These are phyloP conservation scores for Fusarium nodosum DNA, from an alignment of 2,329 filamentous ascomycete species.

Conservation along the genomic window DNA sequence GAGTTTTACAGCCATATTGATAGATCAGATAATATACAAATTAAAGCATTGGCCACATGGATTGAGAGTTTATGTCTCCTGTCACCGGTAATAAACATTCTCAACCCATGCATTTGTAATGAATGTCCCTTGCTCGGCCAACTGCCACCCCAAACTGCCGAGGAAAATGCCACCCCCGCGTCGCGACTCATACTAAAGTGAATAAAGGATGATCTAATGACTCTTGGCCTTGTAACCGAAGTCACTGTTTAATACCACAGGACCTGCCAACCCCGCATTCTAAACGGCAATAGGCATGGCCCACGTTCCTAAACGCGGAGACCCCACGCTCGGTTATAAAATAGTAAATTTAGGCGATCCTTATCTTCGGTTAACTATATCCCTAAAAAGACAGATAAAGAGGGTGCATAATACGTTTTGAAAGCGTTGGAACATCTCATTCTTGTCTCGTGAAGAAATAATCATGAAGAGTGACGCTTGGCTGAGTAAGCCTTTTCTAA, in stretches of 20 bases:
- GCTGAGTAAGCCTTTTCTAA: conserved; percentile 57
- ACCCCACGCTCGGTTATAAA: conserved; percentile 14
- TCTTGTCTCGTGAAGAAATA: fast-evolving
- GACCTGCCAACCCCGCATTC: conserved; percentile 36
- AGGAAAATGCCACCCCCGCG: conserved; percentile 35
- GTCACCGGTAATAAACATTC: conserved; percentile 12
- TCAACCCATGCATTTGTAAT: neutral
- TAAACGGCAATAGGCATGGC: conserved; percentile 30
- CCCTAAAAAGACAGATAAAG: conserved; percentile 24
- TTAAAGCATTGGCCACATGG: neutral
- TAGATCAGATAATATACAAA: neutral
- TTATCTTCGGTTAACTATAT: conserved; percentile 36
- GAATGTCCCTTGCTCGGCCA: neutral
- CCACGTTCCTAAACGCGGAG: conserved; percentile 21
- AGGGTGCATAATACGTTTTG: neutral
- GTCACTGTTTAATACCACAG: conserved; percentile 2
- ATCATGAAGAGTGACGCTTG: conserved; percentile 50
- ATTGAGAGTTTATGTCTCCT: neutral
- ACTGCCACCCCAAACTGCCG: conserved; percentile 44
- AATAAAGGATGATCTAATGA: conserved; percentile 19
- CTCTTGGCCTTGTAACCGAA: conserved; percentile 18
- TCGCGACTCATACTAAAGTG: conserved; percentile 5
- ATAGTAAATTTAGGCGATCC: neutral
- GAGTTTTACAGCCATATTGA: conserved; percentile 21
- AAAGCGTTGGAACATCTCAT: neutral